Percentiles rank a stretch among this genome's conserved stretches.
These are phyloP conservation scores for Verticillium longisporum DNA, from an alignment of 2,329 filamentous ascomycete species.

Conservation along the genomic window DNA sequence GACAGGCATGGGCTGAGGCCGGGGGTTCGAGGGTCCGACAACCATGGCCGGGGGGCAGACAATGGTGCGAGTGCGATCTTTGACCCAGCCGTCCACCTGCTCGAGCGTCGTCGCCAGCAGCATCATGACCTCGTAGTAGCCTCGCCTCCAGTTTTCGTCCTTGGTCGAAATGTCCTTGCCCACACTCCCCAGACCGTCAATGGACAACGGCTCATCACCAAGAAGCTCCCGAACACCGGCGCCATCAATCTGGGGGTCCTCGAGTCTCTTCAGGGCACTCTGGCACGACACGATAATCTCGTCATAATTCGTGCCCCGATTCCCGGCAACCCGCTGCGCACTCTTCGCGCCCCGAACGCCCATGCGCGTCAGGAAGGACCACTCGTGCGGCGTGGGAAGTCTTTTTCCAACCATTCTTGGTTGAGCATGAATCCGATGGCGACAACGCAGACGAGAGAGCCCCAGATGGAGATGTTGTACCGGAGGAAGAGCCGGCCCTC, in stretches of 20 bases:
- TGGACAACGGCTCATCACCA: conserved; percentile 40
- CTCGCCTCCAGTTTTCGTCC: conserved; percentile 76
- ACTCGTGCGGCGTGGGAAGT: conserved; percentile 76
- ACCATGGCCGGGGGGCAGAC: conserved; percentile 69
- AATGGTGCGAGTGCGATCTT: conserved; percentile 58
- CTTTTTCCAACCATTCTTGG: conserved; percentile 68
- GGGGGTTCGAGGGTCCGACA: conserved; percentile 75
- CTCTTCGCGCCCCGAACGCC: conserved; percentile 58
- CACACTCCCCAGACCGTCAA: conserved; percentile 46
- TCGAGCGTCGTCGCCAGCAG: conserved; percentile 69
- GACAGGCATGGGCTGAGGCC: conserved; percentile 64
- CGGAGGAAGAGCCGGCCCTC: conserved; percentile 65
- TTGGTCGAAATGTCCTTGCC: conserved; percentile 66
- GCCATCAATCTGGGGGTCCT: conserved; percentile 64
- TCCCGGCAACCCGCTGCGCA: conserved; percentile 47
- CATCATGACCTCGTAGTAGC: conserved; percentile 81
- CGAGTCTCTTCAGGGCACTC: conserved; percentile 57
- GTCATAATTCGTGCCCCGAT: conserved; percentile 58
- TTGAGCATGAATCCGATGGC: conserved; percentile 59
- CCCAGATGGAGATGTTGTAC: conserved; percentile 60
- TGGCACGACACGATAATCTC: conserved; percentile 54
- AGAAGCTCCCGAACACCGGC: conserved; percentile 52
- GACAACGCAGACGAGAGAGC: conserved; percentile 51
- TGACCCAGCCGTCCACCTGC: conserved; percentile 72
- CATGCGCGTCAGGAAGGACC: conserved; percentile 65